Conservation (phyloP, 495 filamentous ascomycete genomes). For the Penicillium steckii region DNA sequence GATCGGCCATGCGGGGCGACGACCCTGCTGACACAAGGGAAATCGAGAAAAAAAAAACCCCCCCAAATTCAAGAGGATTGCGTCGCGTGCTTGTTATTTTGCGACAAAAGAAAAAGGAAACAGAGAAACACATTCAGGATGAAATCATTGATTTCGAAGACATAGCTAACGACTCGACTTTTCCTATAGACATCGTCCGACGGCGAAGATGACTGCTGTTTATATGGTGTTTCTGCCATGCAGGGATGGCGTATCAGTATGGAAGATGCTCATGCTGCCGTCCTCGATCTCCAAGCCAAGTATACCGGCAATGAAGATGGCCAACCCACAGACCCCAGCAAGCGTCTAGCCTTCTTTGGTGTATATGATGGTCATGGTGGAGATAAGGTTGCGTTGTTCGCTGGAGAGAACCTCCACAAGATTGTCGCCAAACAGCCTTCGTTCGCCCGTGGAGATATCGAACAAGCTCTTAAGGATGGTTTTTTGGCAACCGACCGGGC, state of each 20-base stretch:
- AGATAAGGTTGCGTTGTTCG: slow-evolving; percentile 91
- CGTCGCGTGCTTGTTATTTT: too few species aligned
- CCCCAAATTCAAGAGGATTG: neutral
- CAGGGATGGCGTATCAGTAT: slow-evolving; percentile 99
- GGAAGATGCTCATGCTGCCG: slow-evolving; percentile 90
- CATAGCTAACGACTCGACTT: slow-evolving; percentile 7
- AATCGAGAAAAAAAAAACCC: slow-evolving; percentile 5
- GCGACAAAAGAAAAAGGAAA: too few species aligned
- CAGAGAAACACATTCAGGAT: neutral
- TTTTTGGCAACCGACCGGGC: slow-evolving; percentile 95
- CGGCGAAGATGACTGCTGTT: slow-evolving; percentile 87
- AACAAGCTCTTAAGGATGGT: slow-evolving; percentile 95
- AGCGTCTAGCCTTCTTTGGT: slow-evolving; percentile 90
- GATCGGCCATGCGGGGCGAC: slow-evolving; percentile 26
- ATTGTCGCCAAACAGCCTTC: slow-evolving; percentile 93
- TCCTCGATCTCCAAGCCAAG: slow-evolving; percentile 81
- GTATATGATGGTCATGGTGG: slow-evolving; percentile 98
- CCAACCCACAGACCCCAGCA: slow-evolving; percentile 60
- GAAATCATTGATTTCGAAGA: neutral
- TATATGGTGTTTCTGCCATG: slow-evolving; percentile 96
- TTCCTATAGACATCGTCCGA: slow-evolving; percentile 70
- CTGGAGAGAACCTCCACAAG: slow-evolving; percentile 88
- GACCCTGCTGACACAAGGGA: slow-evolving; percentile 16
- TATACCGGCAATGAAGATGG: slow-evolving; percentile 52
- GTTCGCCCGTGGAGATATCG: slow-evolving; percentile 86